These are phyloP conservation scores for Hortiboletus campestris DNA, from an alignment of 768 basidiomycete species.

Conservation along the genomic window DNA sequence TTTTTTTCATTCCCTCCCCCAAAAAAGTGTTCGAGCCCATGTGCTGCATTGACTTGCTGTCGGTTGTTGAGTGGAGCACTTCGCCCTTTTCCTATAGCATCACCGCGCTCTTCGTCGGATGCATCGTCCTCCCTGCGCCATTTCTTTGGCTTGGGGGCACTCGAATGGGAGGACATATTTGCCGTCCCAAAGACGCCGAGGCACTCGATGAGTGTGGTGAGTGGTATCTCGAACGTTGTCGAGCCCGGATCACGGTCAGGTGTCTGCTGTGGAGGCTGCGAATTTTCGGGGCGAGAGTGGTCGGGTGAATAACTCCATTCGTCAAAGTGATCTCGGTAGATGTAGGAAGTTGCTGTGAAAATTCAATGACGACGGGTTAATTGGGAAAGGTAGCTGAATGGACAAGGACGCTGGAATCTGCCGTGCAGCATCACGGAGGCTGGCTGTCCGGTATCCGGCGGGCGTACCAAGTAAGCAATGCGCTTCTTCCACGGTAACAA, in stretches of 20 bases:
- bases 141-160: slow-evolving; percentile 41
- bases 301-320: slow-evolving; percentile 67
- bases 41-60: slow-evolving; percentile 8
- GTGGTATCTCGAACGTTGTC: slow-evolving; percentile 75
- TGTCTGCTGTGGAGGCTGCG: slow-evolving; percentile 17
- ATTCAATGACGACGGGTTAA: not conserved
- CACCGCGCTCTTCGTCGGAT: slow-evolving; percentile 38
- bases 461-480: slow-evolving; percentile 71
- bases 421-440: slow-evolving; percentile 2
- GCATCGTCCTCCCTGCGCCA: slow-evolving; percentile 50
- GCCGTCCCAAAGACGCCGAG: slow-evolving; percentile 93
- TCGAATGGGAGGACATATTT: slow-evolving; percentile 30
- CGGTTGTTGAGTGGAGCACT: slow-evolving; percentile 15
- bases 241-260: slow-evolving; percentile 16
- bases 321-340: slow-evolving; percentile 75
- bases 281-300: slow-evolving; percentile 23
- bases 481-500: slow-evolving; percentile 83
- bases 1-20: slow-evolving; percentile 51
- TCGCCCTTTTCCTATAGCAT: slow-evolving; percentile 33
- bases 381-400: not conserved
- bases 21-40: slow-evolving; percentile 58
- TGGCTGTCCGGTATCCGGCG: not conserved
- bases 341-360: slow-evolving; percentile 75
- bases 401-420: not conserved
- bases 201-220: slow-evolving; percentile 83